Evolutionary conservation across 2,329 filamentous ascomycete genomes (phyloP).

Genomic region (Ophiostoma perfectum): DNA sequence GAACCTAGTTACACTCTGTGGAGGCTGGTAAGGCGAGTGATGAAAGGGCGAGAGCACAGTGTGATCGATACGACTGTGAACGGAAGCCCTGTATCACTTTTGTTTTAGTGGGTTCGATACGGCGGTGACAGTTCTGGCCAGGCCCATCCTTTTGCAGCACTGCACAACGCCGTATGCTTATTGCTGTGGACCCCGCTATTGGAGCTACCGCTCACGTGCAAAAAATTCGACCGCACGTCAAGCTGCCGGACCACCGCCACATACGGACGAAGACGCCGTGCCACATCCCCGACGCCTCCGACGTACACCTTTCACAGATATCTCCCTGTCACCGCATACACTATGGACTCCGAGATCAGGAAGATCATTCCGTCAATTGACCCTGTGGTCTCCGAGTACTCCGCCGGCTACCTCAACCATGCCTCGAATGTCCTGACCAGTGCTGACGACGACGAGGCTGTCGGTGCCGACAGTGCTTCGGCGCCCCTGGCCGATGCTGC

Average conservation of each 20-base stretch:
- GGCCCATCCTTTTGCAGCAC: too few species aligned
- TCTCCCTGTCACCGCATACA: not conserved
- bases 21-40: too few species aligned
- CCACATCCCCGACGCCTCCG: not conserved
- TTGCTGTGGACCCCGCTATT: not conserved
- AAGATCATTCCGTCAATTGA: slow-evolving; percentile 80
- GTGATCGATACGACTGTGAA: slow-evolving; percentile 3
- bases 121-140: not conserved
- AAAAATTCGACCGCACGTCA: slow-evolving; percentile 17
- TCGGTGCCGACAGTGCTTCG: slow-evolving; percentile 37
- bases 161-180: too few species aligned
- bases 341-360: slow-evolving; percentile 85
- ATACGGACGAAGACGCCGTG: slow-evolving; percentile 9
- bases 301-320: not conserved
- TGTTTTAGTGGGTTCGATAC: not conserved
- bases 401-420: slow-evolving; percentile 88
- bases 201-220: slow-evolving; percentile 20
- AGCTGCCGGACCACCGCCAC: slow-evolving; percentile 10
- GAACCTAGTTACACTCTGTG: too few species aligned
- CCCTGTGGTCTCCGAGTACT: slow-evolving; percentile 84
- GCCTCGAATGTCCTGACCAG: slow-evolving; percentile 77
- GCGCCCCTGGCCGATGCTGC: slow-evolving; percentile 83
- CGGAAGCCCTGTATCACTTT: not conserved
- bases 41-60: not conserved
- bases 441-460: slow-evolving; percentile 61